phyloP scores from a whole-genome alignment of 768 basidiomycete genomes.

The Mycena floridula region DNA sequence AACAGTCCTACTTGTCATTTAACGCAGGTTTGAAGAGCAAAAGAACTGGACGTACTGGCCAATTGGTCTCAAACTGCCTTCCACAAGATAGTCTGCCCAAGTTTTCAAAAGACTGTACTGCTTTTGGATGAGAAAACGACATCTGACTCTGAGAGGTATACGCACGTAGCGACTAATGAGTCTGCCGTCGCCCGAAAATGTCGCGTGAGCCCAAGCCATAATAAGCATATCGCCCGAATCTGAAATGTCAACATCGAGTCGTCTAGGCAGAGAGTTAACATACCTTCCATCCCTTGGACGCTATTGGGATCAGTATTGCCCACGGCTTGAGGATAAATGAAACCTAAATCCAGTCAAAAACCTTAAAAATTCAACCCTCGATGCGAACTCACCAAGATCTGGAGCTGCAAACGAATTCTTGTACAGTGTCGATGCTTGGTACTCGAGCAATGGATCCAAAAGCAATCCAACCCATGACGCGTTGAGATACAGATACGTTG shows the following conservation, averaged over 20 bases:
- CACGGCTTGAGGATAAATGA: not conserved
- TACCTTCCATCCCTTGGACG: slow-evolving; percentile 1
- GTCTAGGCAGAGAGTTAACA: not conserved
- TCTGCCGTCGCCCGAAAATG: slow-evolving; percentile 5
- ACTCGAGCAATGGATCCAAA: slow-evolving; percentile 34
- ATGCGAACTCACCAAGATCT: not conserved
- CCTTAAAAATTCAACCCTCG: not conserved
- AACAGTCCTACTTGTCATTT: not conserved
- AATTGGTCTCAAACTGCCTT: slow-evolving; percentile 3
- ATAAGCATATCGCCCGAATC: slow-evolving; percentile 1
- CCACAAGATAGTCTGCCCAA: slow-evolving; percentile 5
- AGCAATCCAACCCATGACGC: slow-evolving; percentile 31
- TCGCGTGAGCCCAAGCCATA: slow-evolving; percentile 10
- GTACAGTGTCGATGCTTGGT: not conserved
- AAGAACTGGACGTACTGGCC: slow-evolving; percentile 4
- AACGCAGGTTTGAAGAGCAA: not conserved
- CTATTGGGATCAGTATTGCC: not conserved
- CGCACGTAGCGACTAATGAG: slow-evolving; percentile 7
- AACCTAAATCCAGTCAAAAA: not conserved
- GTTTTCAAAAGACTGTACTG: slow-evolving; percentile 3
- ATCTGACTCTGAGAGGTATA: not conserved
- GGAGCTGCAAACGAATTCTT: not conserved
- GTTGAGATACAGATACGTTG: slow-evolving; percentile 30
- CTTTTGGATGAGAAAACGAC: not conserved
- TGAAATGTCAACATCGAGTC: not conserved